Conservation (phyloP, 495 filamentous ascomycete species). For the Hypoxylon intermedium region DNA sequence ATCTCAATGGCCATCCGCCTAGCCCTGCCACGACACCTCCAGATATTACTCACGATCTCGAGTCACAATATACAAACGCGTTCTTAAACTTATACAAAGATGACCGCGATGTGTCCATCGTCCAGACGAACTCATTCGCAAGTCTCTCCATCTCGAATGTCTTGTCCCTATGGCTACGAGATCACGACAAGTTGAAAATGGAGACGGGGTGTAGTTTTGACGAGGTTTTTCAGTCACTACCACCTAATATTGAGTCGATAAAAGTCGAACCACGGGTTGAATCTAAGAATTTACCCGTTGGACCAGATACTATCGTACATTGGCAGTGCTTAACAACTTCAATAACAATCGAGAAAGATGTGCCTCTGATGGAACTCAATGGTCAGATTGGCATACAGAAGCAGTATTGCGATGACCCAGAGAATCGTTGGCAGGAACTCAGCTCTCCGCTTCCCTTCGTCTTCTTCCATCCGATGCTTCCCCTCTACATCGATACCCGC, state of each 20-base stretch:
- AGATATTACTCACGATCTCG: constrained; percentile 60
- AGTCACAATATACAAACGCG: constrained; percentile 72
- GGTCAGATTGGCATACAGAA: constrained; percentile 82
- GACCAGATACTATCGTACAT: constrained; percentile 53
- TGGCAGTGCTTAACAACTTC: constrained; percentile 74
- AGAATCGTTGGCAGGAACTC: constrained; percentile 77
- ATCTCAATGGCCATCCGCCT: constrained; percentile 56
- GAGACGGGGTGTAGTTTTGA: constrained; percentile 53
- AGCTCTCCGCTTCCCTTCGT: constrained; percentile 85
- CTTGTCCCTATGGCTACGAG: constrained; percentile 75
- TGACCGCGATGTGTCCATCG: constrained; percentile 60
- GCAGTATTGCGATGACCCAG: constrained; percentile 73
- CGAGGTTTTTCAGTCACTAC: constrained; percentile 60
- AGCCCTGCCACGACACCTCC: constrained; percentile 64
- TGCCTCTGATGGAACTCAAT: constrained; percentile 83
- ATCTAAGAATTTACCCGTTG: constrained; percentile 53
- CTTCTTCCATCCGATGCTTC: constrained; percentile 80
- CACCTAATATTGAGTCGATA: constrained; percentile 46
- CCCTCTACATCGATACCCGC: constrained; percentile 90
- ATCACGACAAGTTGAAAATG: constrained; percentile 57
- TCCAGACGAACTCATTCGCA: constrained; percentile 70
- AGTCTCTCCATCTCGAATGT: constrained; percentile 71
- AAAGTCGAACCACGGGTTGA: constrained; percentile 48
- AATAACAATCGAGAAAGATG: constrained; percentile 64
- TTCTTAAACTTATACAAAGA: constrained; percentile 75